phyloP scores from a whole-genome alignment of 441 rosid species.

The Eutrema salsugineum region DNA sequence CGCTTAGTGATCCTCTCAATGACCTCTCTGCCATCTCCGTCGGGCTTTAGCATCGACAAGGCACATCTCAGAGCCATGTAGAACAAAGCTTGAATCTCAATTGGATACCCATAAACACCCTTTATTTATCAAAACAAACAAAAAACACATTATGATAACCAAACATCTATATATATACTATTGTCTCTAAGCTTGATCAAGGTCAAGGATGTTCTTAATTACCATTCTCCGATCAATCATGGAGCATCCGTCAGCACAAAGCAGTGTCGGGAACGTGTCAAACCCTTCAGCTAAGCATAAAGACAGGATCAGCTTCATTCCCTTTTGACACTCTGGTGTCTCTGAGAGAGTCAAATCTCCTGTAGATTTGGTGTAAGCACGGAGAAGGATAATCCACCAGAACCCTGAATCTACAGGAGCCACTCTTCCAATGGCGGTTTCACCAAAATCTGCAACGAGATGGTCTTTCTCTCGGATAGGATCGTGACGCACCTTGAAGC shows the following conservation, averaged over 20 bases:
- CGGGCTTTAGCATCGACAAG: constrained; percentile 72
- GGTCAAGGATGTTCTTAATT: neutral
- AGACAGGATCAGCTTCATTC: constrained; percentile 75
- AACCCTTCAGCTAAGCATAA: constrained; percentile 90
- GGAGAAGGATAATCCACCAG: constrained; percentile 98
- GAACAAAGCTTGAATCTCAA: constrained; percentile 92
- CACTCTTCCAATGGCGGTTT: constrained; percentile 97
- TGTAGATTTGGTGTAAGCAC: constrained; percentile 93
- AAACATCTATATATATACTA: neutral
- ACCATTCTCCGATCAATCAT: constrained; percentile 99
- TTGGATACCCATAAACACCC: constrained; percentile 95
- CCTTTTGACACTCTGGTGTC: constrained; percentile 85
- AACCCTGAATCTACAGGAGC: constrained; percentile 98
- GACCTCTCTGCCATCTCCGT: constrained; percentile 75
- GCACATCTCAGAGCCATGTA: constrained; percentile 85
- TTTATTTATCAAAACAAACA: constrained; percentile 24
- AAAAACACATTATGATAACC: neutral
- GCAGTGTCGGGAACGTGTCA: constrained; percentile 90
- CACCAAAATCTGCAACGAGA: constrained; percentile 87
- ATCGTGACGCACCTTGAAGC: constrained; percentile 93
- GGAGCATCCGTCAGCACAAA: constrained; percentile 91
- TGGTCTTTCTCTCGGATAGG: constrained; percentile 67
- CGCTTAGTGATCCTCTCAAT: constrained; percentile 81
- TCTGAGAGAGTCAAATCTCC: constrained; percentile 85
- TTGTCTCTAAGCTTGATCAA: neutral